Evolutionary conservation across 371 early-diverging fungal species (phyloP).

Genomic region (Rhizomucor pusillus): DNA sequence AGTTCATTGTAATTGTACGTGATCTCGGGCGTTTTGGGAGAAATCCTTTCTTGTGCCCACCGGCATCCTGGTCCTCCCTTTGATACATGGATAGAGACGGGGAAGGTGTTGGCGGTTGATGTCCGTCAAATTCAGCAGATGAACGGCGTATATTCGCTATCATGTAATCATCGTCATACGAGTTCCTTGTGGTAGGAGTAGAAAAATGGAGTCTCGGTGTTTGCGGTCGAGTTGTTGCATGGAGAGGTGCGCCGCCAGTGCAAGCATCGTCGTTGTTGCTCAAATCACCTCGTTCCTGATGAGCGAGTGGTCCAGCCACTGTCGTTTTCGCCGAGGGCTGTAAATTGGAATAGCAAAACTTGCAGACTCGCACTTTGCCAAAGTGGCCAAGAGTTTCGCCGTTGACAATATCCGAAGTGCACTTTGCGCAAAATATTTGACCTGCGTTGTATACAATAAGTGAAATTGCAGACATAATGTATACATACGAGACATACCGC

Average conservation of each 20-base stretch:
- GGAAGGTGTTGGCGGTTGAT: too few species aligned
- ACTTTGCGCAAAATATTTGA: conserved; percentile 77
- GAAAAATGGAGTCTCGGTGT: conserved; percentile 13
- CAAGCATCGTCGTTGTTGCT: conserved; percentile 1
- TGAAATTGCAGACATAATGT: background rate
- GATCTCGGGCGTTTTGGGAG: too few species aligned
- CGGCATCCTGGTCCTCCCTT: too few species aligned
- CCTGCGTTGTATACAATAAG: conserved; percentile 35
- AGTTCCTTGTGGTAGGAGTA: conserved; percentile 14
- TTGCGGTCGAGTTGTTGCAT: conserved; percentile 29
- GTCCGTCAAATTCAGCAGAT: too few species aligned
- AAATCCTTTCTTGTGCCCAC: too few species aligned
- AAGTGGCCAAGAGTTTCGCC: conserved; percentile 69
- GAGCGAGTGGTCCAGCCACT: background rate
- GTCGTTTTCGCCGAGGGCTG: conserved; percentile 8
- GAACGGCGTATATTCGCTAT: too few species aligned
- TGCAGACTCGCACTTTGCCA: conserved; percentile 76
- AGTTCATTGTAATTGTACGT: too few species aligned
- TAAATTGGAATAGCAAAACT: conserved; percentile 68
- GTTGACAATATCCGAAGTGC: conserved; percentile 71
- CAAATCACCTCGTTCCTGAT: conserved; percentile 29
- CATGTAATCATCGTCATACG: too few species aligned
- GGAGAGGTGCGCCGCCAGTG: conserved; percentile 39
- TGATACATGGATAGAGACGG: too few species aligned
- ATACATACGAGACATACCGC: conserved; percentile 50